These are phyloP conservation scores for Dacryopinax primogenitus DNA, from an alignment of 768 basidiomycete genomes.

Conservation along the genomic window DNA sequence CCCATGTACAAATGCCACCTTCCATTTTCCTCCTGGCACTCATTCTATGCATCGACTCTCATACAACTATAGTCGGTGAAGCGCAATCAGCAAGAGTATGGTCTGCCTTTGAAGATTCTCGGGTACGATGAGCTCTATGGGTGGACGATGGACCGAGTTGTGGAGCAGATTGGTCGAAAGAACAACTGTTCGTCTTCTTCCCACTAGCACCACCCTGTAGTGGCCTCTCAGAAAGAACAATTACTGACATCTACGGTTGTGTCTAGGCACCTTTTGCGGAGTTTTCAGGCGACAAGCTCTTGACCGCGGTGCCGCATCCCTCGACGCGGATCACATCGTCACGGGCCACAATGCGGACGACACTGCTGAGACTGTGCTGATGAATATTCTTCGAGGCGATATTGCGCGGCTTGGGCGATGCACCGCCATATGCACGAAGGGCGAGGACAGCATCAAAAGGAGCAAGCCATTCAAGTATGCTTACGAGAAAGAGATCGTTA, in stretches of 20 bases:
- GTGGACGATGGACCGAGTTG: constrained; percentile 98
- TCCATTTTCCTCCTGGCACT: constrained; percentile 11
- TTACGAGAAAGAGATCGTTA: constrained; percentile 99
- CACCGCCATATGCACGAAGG: constrained; percentile 87
- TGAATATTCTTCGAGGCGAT: constrained; percentile 99
- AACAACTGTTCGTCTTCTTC: constrained; percentile 61
- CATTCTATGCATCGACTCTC: constrained; percentile 13
- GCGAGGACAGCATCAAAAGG: constrained; percentile 90
- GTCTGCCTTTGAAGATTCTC: constrained; percentile 88
- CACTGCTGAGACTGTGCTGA: constrained; percentile 94
- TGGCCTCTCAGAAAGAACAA: too few relatives aligned
- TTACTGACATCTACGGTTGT: not conserved
- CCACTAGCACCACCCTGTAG: not conserved
- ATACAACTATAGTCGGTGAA: constrained; percentile 74
- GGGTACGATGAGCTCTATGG: constrained; percentile 95
- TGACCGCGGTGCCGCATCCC: constrained; percentile 79
- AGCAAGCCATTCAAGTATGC: constrained; percentile 99
- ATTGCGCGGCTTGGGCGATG: constrained; percentile 88
- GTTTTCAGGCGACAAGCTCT: constrained; percentile 94
- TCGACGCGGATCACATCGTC: constrained; percentile 91
- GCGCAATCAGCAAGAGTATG: constrained; percentile 88
- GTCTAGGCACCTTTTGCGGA: constrained; percentile 75
- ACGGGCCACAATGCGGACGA: constrained; percentile 99
- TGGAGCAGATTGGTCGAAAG: constrained; percentile 87
- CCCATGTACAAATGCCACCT: not conserved